These are phyloP conservation scores for Westerdykella ornata DNA, from an alignment of 2,329 filamentous ascomycete genomes.

Conservation along the genomic window DNA sequence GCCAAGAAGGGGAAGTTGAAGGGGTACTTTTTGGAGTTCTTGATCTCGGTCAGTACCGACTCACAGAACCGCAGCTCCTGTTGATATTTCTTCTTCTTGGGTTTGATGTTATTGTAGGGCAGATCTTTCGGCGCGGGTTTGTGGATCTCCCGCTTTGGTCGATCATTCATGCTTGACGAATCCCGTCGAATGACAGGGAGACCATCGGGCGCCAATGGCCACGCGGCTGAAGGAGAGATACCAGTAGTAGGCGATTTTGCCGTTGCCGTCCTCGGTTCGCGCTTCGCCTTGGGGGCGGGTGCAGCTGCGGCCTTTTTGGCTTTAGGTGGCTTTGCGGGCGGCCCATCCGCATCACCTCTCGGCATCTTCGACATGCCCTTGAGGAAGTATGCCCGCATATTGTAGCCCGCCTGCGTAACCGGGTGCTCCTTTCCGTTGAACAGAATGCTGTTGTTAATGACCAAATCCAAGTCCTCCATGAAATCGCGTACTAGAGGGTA, in stretches of 20 bases:
- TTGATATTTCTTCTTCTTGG: slow-evolving; percentile 84
- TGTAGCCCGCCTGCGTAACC: slow-evolving; percentile 62
- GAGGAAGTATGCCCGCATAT: slow-evolving; percentile 53
- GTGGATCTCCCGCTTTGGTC: slow-evolving; percentile 90
- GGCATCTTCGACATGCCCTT: slow-evolving; percentile 57
- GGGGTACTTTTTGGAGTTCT: slow-evolving; percentile 62
- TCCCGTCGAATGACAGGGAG: slow-evolving; percentile 79
- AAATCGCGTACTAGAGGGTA: slow-evolving; percentile 69
- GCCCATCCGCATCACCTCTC: slow-evolving; percentile 46
- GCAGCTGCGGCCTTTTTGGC: slow-evolving; percentile 35
- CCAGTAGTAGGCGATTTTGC: slow-evolving; percentile 42
- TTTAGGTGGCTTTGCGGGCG: slow-evolving; percentile 54
- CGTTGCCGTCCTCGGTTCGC: slow-evolving; percentile 43
- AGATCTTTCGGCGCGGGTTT: slow-evolving; percentile 85
- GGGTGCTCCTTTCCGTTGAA: slow-evolving; percentile 80
- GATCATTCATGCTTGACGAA: slow-evolving; percentile 67
- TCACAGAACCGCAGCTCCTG: slow-evolving; percentile 88
- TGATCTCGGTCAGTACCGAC: slow-evolving; percentile 69
- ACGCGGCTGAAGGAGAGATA: slow-evolving; percentile 49
- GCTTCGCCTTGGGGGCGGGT: slow-evolving; percentile 36
- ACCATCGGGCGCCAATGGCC: slow-evolving; percentile 70
- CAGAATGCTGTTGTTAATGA: slow-evolving; percentile 68
- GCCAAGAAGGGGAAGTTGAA: slow-evolving; percentile 69
- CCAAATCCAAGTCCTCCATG: slow-evolving; percentile 65
- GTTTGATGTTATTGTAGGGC: slow-evolving; percentile 74